phyloP scores from a whole-genome alignment of 2,329 filamentous ascomycete genomes.

The Alternaria novae-zelandiae region DNA sequence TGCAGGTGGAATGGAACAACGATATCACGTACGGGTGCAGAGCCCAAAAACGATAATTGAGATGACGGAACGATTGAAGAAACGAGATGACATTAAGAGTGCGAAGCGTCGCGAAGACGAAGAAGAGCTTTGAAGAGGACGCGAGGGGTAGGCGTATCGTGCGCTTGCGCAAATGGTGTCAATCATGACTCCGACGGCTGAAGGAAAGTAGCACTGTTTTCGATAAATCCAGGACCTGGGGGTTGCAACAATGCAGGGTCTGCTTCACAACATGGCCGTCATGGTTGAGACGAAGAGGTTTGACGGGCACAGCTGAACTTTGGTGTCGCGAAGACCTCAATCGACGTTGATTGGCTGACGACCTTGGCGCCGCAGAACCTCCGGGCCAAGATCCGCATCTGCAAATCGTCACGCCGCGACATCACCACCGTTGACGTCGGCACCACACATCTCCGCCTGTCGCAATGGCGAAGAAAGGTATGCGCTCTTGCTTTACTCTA shows the following conservation, averaged over 20 bases:
- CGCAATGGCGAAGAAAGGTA: conserved; percentile 48
- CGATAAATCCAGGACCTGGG: no score
- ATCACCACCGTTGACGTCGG: conserved; percentile 20
- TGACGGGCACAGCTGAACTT: background rate
- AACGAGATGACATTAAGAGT: background rate
- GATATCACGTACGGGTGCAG: background rate
- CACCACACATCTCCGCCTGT: conserved; percentile 12
- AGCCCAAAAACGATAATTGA: background rate
- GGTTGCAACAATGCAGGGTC: no score
- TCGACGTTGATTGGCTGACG: conserved; percentile 24
- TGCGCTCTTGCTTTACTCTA: background rate
- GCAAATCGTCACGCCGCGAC: conserved; percentile 27
- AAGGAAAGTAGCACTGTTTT: background rate
- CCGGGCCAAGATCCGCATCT: conserved; percentile 22
- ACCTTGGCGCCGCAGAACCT: conserved; percentile 19
- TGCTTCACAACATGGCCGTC: no score
- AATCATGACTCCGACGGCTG: background rate
- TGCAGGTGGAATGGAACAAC: background rate
- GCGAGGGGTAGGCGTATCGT: background rate
- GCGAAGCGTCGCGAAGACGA: background rate
- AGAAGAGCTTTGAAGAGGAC: background rate
- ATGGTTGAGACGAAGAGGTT: background rate
- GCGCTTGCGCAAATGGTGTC: background rate
- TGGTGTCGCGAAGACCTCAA: conserved; percentile 9
- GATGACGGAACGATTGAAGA: rapidly evolving